Base-by-base conservation (phyloP, 345 rosid species). In the Lepidium africanum region DNA sequence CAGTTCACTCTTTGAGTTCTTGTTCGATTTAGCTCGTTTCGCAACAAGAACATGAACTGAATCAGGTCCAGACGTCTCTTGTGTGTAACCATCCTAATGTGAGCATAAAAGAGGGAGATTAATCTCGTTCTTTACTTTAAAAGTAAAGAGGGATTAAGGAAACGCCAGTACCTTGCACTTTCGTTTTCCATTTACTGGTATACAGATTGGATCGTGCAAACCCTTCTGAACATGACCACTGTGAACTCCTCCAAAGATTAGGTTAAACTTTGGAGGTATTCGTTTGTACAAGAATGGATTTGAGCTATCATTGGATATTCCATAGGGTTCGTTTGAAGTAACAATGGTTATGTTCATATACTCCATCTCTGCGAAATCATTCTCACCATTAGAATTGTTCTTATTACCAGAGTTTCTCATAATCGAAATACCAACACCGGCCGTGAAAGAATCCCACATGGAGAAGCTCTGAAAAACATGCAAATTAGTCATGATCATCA, bases 381-480 rank as follows among this genome's bases (percentile, higher is more conserved):
- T 90, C 77, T 85, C 87, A 27, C 86, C 79, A 38, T 54, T 53
- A 0, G 9, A 43, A 27, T 23, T 73, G 9, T 51, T 66, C 16
- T 66, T 66, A 10, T 67, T 79, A 21, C 48, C 52, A 21, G 71
- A 71, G 41, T 81, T 85, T 3, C 76, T 71, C 92, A 93, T 87
- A 55, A 75, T 83, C 36, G 98, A 90, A 53, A 82, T 82, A 11
- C 92, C 98, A 5, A 93, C 92, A 39, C 97, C 96, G 4, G 88
- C 76, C 42, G 85, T 77, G 53, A 93, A 93, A 11, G 98, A 88
- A 51, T 90, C 97, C 98, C 98, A 93, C 98, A 93, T 90, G 85
- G 79, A 90, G 70, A 79, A 88, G 80, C 87, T 87, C 96, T 88
- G 72, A 70, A 70, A 47, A 66, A 52, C 21, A 11, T 13, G 9